Conservation (phyloP, 1,284 basidiomycete genomes). For the Leccinum laetum region DNA sequence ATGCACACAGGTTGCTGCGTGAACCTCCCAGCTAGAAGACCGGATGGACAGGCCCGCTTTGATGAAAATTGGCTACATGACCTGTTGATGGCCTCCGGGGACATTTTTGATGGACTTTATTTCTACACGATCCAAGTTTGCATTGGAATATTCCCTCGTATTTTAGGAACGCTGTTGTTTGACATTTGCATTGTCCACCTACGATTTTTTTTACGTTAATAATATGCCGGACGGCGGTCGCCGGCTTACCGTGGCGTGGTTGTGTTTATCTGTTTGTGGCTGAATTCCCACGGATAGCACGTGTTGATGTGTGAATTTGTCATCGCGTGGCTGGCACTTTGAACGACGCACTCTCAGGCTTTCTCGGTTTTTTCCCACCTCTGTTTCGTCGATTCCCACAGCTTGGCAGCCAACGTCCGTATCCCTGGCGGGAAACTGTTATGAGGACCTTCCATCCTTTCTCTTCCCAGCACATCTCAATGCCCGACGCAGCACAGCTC, state of each 20-base stretch:
- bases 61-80: slow-evolving; percentile 12
- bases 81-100: slow-evolving; percentile 19
- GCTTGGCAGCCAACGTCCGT: slow-evolving; percentile 39
- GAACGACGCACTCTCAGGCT: slow-evolving; percentile 30
- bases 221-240: slow-evolving; percentile 9
- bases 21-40: slow-evolving; percentile 31
- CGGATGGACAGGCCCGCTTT: not conserved
- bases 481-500: slow-evolving; percentile 42
- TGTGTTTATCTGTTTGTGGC: slow-evolving; percentile 14
- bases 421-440: slow-evolving; percentile 41
- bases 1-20: slow-evolving; percentile 28
- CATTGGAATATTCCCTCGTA: slow-evolving; percentile 21
- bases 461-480: slow-evolving; percentile 44
- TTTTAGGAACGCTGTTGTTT: slow-evolving; percentile 11
- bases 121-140: slow-evolving; percentile 14
- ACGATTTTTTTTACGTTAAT: slow-evolving; percentile 18
- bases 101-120: slow-evolving; percentile 24
- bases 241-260: not conserved
- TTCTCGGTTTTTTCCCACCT: slow-evolving; percentile 37
- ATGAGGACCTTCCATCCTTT: slow-evolving; percentile 41
- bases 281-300: slow-evolving; percentile 32
- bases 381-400: slow-evolving; percentile 35
- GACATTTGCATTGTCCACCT: not conserved
- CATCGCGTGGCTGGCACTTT: slow-evolving; percentile 19
- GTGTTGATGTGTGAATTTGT: slow-evolving; percentile 32